Evolutionary conservation across 371 early-diverging fungal genomes (phyloP).

Genomic region (Lichtheimia ornata): DNA sequence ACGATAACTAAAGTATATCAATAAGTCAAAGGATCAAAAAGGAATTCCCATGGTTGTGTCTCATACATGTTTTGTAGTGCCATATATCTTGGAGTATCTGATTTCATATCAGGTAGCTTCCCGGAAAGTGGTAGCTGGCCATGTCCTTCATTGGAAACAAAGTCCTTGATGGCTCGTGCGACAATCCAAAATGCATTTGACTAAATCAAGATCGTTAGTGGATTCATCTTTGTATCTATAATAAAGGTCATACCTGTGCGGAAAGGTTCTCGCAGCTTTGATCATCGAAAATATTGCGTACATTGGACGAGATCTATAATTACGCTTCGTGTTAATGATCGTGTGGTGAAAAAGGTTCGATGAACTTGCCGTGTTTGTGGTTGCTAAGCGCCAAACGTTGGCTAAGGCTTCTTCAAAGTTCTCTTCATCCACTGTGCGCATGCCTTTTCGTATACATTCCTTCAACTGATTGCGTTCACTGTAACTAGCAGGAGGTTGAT

Average conservation of each 20-base stretch:
- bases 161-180: conserved; percentile 74
- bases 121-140: conserved; percentile 86
- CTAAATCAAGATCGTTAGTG: conserved; percentile 28
- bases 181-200: conserved; percentile 88
- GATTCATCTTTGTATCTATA: not conserved
- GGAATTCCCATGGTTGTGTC: not conserved
- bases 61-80: conserved; percentile 78
- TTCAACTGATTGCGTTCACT: conserved; percentile 71
- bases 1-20: conserved; percentile 60
- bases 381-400: conserved; percentile 55
- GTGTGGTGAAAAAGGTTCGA: not conserved
- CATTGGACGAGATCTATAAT: conserved; percentile 45
- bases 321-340: not conserved
- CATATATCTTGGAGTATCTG: conserved; percentile 87
- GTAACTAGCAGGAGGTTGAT: conserved; percentile 58
- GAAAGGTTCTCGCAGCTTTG: conserved; percentile 50
- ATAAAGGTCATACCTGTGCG: conserved; percentile 40
- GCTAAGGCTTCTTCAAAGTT: conserved; percentile 87
- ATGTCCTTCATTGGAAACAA: conserved; percentile 73
- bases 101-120: conserved; percentile 94
- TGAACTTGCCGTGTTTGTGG: conserved; percentile 22
- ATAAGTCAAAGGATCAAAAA: not conserved
- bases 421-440: conserved; percentile 72
- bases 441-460: conserved; percentile 53
- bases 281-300: conserved; percentile 57